Evolutionary conservation across 768 basidiomycete species (phyloP).

Genomic region (Pleurotus giganteus): DNA sequence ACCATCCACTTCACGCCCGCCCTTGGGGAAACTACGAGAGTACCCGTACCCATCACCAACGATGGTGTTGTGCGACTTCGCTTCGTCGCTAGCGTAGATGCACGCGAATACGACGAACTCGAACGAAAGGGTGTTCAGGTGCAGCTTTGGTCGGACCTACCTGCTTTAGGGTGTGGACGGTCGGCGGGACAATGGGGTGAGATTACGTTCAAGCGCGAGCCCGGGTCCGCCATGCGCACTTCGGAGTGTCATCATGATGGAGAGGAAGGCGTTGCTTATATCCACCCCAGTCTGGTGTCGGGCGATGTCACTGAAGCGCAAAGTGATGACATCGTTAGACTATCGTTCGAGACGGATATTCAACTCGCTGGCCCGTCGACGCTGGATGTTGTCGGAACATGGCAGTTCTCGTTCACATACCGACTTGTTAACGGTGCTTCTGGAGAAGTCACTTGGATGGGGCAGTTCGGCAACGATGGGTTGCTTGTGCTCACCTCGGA

Average conservation of each 20-base stretch:
- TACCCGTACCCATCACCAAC: slow-evolving; percentile 20
- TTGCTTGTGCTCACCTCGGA: slow-evolving; percentile 29
- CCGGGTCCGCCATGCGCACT: not conserved
- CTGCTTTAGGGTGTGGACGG: slow-evolving; percentile 14
- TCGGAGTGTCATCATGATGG: not conserved
- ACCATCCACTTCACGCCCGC: slow-evolving; percentile 36
- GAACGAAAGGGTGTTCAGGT: slow-evolving; percentile 28
- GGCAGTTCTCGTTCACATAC: slow-evolving; percentile 45
- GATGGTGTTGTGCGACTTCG: slow-evolving; percentile 24
- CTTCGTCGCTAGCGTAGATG: slow-evolving; percentile 34
- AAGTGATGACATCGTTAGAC: not conserved
- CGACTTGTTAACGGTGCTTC: slow-evolving; percentile 42
- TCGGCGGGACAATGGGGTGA: slow-evolving; percentile 30
- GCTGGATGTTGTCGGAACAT: slow-evolving; percentile 23
- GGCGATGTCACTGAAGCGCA: not conserved
- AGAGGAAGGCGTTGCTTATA: not conserved
- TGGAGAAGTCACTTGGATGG: slow-evolving; percentile 46
- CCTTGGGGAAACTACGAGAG: slow-evolving; percentile 29
- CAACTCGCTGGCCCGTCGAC: slow-evolving; percentile 43
- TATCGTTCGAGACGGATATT: slow-evolving; percentile 43
- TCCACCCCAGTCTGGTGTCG: not conserved
- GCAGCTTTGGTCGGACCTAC: slow-evolving; percentile 45
- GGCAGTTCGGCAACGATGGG: slow-evolving; percentile 42
- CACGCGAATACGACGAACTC: slow-evolving; percentile 26
- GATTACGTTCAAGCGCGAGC: slow-evolving; percentile 6